phyloP scores from a whole-genome alignment of 306 rosid genomes.

The Fragaria iinumae region DNA sequence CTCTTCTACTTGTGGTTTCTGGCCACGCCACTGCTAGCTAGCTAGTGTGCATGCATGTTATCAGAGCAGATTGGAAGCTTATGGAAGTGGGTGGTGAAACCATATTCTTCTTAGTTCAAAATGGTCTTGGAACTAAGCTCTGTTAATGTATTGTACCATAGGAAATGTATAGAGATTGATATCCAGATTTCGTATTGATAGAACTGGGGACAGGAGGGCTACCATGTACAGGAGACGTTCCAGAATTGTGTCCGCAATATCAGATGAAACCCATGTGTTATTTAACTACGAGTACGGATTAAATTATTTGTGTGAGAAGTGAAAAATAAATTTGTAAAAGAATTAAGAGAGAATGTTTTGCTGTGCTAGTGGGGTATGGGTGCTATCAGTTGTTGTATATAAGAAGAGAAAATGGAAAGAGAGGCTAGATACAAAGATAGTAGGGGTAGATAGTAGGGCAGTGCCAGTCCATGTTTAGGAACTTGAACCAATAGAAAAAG shows the following conservation, averaged over 20 bases:
- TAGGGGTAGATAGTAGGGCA: slow-evolving; percentile 14
- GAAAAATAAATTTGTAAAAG: neutral
- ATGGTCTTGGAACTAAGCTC: neutral
- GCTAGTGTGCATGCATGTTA: neutral
- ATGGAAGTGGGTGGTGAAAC: slow-evolving; percentile 9
- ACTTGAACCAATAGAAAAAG: slow-evolving; percentile 52
- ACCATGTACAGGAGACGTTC: slow-evolving; percentile 27
- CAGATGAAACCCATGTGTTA: slow-evolving; percentile 39
- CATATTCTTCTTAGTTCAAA: no score
- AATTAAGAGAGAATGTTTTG: slow-evolving; percentile 50
- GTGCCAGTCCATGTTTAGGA: slow-evolving; percentile 46
- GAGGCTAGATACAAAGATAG: slow-evolving; percentile 27
- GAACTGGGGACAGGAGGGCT: slow-evolving; percentile 41
- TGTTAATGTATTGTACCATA: neutral
- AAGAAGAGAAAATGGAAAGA: slow-evolving; percentile 17
- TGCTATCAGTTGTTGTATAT: slow-evolving; percentile 11
- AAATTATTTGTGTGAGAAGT: slow-evolving; percentile 17
- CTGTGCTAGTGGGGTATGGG: slow-evolving; percentile 36
- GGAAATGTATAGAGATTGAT: slow-evolving; percentile 33
- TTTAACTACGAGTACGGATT: slow-evolving; percentile 16
- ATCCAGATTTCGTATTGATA: slow-evolving; percentile 29
- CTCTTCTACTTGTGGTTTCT: no score
- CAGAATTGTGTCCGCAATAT: slow-evolving; percentile 40
- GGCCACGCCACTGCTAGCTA: neutral
- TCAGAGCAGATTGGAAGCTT: slow-evolving; percentile 4